A percentile compares a stretch with the other conserved stretches of the same genome.
Conservation (phyloP, 106 monocot species). For the Xerophyta viscosa region DNA sequence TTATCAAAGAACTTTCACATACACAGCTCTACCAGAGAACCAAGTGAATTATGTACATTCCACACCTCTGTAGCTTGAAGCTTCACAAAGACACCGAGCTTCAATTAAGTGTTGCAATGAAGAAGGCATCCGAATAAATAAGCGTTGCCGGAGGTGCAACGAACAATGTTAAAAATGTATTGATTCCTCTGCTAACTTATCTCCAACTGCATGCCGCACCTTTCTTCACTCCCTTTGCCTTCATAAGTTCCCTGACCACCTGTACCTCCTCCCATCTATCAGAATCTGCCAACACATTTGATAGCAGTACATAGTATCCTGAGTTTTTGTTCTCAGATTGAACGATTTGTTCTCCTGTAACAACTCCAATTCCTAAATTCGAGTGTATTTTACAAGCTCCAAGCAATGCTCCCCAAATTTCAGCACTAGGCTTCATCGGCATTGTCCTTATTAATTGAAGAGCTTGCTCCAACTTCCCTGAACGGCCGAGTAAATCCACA, state of each 20-base stretch:
- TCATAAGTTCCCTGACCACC: constrained; percentile 43
- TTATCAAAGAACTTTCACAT: no score
- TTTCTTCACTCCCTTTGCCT: constrained; percentile 49
- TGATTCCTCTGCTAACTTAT: constrained; percentile 22
- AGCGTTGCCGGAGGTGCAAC: no score
- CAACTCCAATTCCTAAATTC: constrained; percentile 36
- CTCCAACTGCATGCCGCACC: constrained; percentile 39
- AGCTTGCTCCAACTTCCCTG: constrained; percentile 47
- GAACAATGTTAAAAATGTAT: constrained; percentile 29
- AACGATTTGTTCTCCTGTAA: constrained; percentile 24
- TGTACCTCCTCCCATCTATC: constrained; percentile 58
- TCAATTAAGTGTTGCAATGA: no score
- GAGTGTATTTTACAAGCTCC: constrained; percentile 43
- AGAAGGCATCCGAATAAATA: no score
- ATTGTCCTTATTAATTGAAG: constrained; percentile 23
- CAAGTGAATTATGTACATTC: no score
- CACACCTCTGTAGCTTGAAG: no score
- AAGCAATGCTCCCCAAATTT: constrained; percentile 49
- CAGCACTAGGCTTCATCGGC: constrained; percentile 23
- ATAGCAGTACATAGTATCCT: constrained; percentile 45
- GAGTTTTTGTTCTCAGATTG: constrained; percentile 22
- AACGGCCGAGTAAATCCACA: constrained; percentile 45
- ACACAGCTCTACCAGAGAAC: no score
- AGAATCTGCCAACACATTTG: constrained; percentile 44
- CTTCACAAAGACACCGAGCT: no score